Base-by-base conservation (phyloP, 129 eudicot species). In the Escallonia rubra region DNA sequence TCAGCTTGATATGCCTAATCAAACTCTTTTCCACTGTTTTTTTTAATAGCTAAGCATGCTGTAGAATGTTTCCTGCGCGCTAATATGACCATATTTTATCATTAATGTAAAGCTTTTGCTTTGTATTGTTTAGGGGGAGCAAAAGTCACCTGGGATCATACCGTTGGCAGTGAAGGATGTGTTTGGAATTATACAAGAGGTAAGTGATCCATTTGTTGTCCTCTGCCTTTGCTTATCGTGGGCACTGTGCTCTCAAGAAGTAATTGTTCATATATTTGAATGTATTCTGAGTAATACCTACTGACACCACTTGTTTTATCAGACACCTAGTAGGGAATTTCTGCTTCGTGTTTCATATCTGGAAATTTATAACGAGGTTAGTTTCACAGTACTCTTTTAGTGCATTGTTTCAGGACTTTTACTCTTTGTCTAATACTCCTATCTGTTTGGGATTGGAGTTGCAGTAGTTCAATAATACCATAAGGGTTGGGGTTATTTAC, bases 101-200 rank as follows among this genome's bases (percentile, higher is more conserved):
- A 43, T 58, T 69, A 66, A 62, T 56, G 43, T 59, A 59, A 83
- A 10, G n/a, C 61, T 54, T 23, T 3, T 54, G 14, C 14, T 43
- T 41, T 69, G 63, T 65, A 15, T 56, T 65, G 52, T 57, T 40
- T 71, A 90, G 97, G 97, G 97, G 61, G 97, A 87, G 59, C 97
- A 90, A 72, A 87, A 87, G 72, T 90, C 92, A 59, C 97, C 97
- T 65, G 97, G 97, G 46, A 85, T 90, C 39, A 90, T 90, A 63
- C 96, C 96, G 2, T 78, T 87, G 87, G 96, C 97, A n/a, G 79
- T 90, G 72, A 90, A 90, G 88, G 96, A 90, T 69, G 90, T 90
- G 43, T 90, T 90, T 68, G 86, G 87, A 63, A 90, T 87, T 23
- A 90, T 90, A 74, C 97, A 90, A 75, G 97, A 90, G 86, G 97